Evolutionary conservation across 1,139 yeast species (phyloP).

Genomic region (Geotrichum klebahnii): DNA sequence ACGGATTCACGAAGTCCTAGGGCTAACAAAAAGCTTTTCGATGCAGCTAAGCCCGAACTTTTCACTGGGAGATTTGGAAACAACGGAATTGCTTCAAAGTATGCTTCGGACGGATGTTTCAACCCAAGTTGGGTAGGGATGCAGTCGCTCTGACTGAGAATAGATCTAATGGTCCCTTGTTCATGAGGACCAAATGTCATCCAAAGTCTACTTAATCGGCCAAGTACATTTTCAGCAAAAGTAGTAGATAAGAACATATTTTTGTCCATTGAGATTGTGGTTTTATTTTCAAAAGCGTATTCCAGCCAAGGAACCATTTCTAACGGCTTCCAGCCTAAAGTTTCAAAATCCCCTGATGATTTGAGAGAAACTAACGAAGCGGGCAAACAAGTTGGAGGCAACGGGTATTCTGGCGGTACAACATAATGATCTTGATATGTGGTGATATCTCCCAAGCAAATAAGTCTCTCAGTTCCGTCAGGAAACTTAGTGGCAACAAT

Average conservation of each 20-base stretch:
- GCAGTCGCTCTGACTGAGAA: constrained; percentile 33
- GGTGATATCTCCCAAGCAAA: constrained; percentile 28
- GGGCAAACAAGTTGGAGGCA: constrained; percentile 35
- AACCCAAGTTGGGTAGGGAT: constrained; percentile 43
- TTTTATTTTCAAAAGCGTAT: constrained; percentile 25
- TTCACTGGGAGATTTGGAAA: constrained; percentile 43
- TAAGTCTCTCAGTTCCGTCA: constrained; percentile 13
- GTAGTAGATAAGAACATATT: constrained; percentile 29
- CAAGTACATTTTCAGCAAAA: constrained; percentile 33
- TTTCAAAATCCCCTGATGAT: constrained; percentile 24
- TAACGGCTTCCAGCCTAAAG: constrained; percentile 35
- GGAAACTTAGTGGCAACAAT: constrained; percentile 26
- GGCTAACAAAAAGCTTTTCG: constrained; percentile 35
- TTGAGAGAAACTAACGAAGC: constrained; percentile 7
- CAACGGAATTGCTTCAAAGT: constrained; percentile 36
- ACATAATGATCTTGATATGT: constrained; percentile 31
- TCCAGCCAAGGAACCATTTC: constrained; percentile 33
- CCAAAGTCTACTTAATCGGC: constrained; percentile 34
- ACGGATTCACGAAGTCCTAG: constrained; percentile 42
- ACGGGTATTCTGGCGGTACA: constrained; percentile 33
- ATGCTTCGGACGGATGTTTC: constrained; percentile 39
- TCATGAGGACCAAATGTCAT: constrained; percentile 22
- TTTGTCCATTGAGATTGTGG: constrained; percentile 24
- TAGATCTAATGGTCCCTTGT: constrained; percentile 22
- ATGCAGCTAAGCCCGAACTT: constrained; percentile 28